Percentiles rank a stretch among this genome's conserved stretches.
Evolutionary conservation across 192 early-diverging fungal genomes (phyloP).

Genomic region (Gryganskiella cystojenkinii): DNA sequence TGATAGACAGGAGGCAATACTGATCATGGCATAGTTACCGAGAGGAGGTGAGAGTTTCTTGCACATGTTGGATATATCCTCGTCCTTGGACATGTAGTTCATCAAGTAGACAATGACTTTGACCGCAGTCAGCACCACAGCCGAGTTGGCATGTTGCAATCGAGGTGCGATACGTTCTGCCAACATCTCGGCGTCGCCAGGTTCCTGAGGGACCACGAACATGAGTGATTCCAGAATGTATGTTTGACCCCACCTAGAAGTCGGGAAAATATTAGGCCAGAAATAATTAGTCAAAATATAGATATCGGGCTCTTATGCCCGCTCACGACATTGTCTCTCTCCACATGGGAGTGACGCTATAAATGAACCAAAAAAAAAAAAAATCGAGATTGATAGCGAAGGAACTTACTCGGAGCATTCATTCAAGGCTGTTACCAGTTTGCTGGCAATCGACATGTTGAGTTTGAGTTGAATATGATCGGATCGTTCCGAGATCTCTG

Average conservation of each 20-base stretch:
- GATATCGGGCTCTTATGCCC: background rate
- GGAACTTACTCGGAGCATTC: constrained; percentile 93
- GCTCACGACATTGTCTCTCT: background rate
- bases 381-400: too few species aligned
- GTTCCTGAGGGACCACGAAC: constrained; percentile 89
- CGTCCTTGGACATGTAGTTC: constrained; percentile 90
- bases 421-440: constrained; percentile 92
- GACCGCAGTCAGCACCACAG: constrained; percentile 85
- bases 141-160: constrained; percentile 95
- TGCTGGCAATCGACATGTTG: constrained; percentile 88
- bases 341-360: background rate
- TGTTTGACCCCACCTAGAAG: constrained; percentile 89
- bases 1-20: background rate
- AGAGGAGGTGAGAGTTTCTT: constrained; percentile 93
- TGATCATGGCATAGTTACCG: constrained; percentile 55
- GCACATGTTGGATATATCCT: constrained; percentile 76
- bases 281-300: constrained; percentile 8
- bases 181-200: constrained; percentile 89
- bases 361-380: background rate
- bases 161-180: constrained; percentile 91
- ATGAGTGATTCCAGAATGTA: constrained; percentile 95
- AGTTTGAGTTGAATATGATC: constrained; percentile 87
- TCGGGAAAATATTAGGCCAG: constrained; percentile 1
- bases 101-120: constrained; percentile 95
- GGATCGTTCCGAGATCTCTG: constrained; percentile 93